phyloP scores from a whole-genome alignment of 2,329 filamentous ascomycete genomes.

The Fusarium verticillioides region DNA sequence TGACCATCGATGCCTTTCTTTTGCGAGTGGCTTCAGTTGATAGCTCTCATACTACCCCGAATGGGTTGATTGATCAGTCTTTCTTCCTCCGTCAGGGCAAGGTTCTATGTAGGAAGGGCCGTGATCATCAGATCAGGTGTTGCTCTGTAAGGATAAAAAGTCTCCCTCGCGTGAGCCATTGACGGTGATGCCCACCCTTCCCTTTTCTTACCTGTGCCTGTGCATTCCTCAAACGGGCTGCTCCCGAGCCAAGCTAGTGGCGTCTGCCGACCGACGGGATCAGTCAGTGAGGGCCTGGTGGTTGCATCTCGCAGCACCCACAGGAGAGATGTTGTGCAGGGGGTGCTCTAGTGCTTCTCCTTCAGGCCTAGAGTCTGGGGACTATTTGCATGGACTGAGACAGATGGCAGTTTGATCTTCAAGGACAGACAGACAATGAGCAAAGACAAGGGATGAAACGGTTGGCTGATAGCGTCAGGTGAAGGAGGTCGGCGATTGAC shows the following conservation, averaged over 20 bases:
- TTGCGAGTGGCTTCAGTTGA: background rate
- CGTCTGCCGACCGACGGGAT: slow-evolving; percentile 30
- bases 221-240: slow-evolving; percentile 44
- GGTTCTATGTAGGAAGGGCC: background rate
- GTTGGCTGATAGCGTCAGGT: slow-evolving; percentile 32
- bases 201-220: slow-evolving; percentile 14
- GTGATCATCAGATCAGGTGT: slow-evolving; percentile 9
- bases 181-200: slow-evolving; percentile 25
- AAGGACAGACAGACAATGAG: background rate
- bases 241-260: slow-evolving; percentile 40
- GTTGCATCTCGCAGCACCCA: slow-evolving; percentile 3
- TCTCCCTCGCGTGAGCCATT: slow-evolving; percentile 22
- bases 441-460: slow-evolving; percentile 27
- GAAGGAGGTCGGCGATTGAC: slow-evolving; percentile 29
- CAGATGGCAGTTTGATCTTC: slow-evolving; percentile 28
- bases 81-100: slow-evolving; percentile 5
- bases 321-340: slow-evolving; percentile 30
- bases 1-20: slow-evolving; percentile 14
- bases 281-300: slow-evolving; percentile 3
- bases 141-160: background rate
- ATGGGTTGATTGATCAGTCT: slow-evolving; percentile 9
- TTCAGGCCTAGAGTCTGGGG: background rate
- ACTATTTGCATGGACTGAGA: slow-evolving; percentile 30
- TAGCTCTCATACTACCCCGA: slow-evolving; percentile 1
- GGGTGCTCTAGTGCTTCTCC: slow-evolving; percentile 13